A percentile compares a stretch with the other conserved stretches of the same genome.
These are phyloP conservation scores for Fusarium vanettenii DNA, from an alignment of 2,329 filamentous ascomycete species.

Conservation along the genomic window DNA sequence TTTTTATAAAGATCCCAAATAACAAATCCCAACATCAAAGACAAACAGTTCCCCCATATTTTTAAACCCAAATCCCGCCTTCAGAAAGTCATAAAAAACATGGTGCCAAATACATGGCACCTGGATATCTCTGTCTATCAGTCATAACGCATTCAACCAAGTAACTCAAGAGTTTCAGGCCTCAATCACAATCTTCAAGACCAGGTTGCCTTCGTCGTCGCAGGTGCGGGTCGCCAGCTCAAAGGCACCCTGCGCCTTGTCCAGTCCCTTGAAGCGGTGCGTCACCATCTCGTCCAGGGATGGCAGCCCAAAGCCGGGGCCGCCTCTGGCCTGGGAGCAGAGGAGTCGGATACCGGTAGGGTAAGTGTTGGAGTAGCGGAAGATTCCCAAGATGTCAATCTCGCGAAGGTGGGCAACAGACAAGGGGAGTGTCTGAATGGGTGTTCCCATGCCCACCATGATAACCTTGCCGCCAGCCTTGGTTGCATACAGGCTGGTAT, in stretches of 20 bases:
- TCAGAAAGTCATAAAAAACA: not conserved
- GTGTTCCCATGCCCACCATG: conserved; percentile 84
- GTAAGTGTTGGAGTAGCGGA: conserved; percentile 83
- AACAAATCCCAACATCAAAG: not conserved
- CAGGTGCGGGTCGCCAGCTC: conserved; percentile 76
- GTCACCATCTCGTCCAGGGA: conserved; percentile 79
- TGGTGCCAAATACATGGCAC: not conserved
- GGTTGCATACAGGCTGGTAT: conserved; percentile 79
- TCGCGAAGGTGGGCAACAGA: conserved; percentile 79
- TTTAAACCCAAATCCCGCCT: conserved; percentile 1
- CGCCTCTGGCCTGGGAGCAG: conserved; percentile 55
- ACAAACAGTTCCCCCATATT: not conserved
- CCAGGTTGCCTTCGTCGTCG: conserved; percentile 74
- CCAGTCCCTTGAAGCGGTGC: conserved; percentile 75
- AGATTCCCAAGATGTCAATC: conserved; percentile 82
- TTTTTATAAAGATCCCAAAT: not conserved
- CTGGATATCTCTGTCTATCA: conserved; percentile 37
- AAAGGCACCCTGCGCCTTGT: conserved; percentile 72
- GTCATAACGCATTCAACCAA: conserved; percentile 20
- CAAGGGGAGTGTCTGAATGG: conserved; percentile 79
- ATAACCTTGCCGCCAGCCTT: conserved; percentile 77
- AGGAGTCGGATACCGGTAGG: conserved; percentile 74
- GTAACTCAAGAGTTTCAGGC: conserved; percentile 48
- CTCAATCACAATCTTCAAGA: conserved; percentile 78
- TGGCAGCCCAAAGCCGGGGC: conserved; percentile 62